Conservation (phyloP, 2,329 filamentous ascomycete species). For the Penicillium sp. region DNA sequence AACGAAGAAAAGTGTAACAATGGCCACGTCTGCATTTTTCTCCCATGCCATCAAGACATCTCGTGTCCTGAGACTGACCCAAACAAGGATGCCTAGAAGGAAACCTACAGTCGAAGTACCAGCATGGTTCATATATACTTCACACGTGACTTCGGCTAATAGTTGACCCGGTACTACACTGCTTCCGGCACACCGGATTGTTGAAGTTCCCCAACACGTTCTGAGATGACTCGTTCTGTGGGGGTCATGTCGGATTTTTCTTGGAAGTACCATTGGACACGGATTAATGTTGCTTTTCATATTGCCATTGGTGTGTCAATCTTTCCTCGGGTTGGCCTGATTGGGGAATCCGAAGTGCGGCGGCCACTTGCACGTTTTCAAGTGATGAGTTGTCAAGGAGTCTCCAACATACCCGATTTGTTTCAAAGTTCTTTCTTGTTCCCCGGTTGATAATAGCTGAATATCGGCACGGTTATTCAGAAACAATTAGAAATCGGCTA, state of each 20-base stretch:
- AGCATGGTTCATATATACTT: neutral
- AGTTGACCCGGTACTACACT: conserved; percentile 9
- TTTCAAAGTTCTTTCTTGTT: neutral
- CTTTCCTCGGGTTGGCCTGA: conserved; percentile 2
- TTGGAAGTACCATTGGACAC: neutral
- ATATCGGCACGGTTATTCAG: conserved; percentile 9
- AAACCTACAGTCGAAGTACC: too few species aligned
- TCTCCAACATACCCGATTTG: neutral
- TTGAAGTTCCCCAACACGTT: conserved; percentile 9
- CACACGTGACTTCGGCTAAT: conserved; percentile 1
- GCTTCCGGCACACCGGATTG: conserved; percentile 15
- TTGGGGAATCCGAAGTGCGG: neutral
- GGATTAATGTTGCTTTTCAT: neutral
- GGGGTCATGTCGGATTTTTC: neutral
- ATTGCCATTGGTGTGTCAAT: neutral
- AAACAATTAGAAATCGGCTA: conserved; percentile 3
- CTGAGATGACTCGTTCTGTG: neutral
- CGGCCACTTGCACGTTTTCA: neutral
- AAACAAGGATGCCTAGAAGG: neutral
- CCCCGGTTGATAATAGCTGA: neutral
- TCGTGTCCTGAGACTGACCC: neutral
- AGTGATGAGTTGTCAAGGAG: neutral
- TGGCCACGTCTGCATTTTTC: too few species aligned
- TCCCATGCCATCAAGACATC: neutral
- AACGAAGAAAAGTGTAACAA: neutral